A percentile compares a stretch with the other conserved stretches of the same genome.
These are phyloP conservation scores for Cicer cuneatum DNA, from an alignment of 306 rosid genomes.

Conservation along the genomic window DNA sequence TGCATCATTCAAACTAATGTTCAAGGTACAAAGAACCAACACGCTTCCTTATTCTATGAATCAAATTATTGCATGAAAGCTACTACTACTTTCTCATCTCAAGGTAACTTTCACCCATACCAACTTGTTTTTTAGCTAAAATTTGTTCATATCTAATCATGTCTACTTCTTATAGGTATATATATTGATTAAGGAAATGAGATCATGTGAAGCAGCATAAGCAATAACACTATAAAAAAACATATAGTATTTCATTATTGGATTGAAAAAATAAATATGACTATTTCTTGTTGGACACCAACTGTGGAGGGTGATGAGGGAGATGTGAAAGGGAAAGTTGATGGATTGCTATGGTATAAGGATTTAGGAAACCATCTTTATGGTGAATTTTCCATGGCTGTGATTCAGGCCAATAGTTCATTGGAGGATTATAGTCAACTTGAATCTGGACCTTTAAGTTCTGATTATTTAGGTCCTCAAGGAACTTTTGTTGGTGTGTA, in stretches of 20 bases:
- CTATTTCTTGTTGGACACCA: slow-evolving; percentile 73
- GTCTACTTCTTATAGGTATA: slow-evolving; percentile 52
- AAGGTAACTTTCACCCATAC: slow-evolving; percentile 81
- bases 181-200: slow-evolving; percentile 48
- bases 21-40: slow-evolving; percentile 78
- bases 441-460: slow-evolving; percentile 78
- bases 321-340: slow-evolving; percentile 62
- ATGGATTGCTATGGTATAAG: slow-evolving; percentile 79
- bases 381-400: slow-evolving; percentile 92
- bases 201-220: slow-evolving; percentile 46
- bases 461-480: slow-evolving; percentile 55
- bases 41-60: slow-evolving; percentile 72
- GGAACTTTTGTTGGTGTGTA: slow-evolving; percentile 82
- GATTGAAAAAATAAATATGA: slow-evolving; percentile 56
- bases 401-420: slow-evolving; percentile 72
- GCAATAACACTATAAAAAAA: slow-evolving; percentile 29
- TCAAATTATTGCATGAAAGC: slow-evolving; percentile 55
- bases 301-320: slow-evolving; percentile 58
- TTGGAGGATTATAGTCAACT: slow-evolving; percentile 82
- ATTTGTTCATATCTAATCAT: slow-evolving; percentile 62
- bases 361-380: slow-evolving; percentile 81
- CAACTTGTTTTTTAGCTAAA: slow-evolving; percentile 63
- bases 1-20: slow-evolving; percentile 54
- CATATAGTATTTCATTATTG: slow-evolving; percentile 40
- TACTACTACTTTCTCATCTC: slow-evolving; percentile 59